phyloP scores from a whole-genome alignment of 139 green algal genomes.

The Auxenochlorella protothecoides region DNA sequence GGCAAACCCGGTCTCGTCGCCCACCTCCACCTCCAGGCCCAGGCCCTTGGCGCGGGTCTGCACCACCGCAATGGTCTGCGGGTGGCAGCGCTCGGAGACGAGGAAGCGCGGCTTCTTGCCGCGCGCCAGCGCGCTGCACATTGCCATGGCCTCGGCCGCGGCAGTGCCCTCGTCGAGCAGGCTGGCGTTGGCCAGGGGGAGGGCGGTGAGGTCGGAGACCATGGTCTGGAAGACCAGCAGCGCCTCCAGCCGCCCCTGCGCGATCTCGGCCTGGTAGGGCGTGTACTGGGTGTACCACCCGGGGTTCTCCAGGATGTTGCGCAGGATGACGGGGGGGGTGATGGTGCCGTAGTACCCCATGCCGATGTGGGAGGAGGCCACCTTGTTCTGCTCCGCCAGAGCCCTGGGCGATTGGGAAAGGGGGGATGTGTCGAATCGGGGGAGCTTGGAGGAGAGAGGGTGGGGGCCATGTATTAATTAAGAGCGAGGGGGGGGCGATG shows the following conservation, averaged over 20 bases:
- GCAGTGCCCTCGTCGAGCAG: slow-evolving; percentile 97
- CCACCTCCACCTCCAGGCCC: slow-evolving; percentile 76
- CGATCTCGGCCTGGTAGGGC: slow-evolving; percentile 95
- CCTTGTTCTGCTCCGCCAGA: slow-evolving; percentile 95
- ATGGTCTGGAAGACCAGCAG: slow-evolving; percentile 99
- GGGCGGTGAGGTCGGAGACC: slow-evolving; percentile 90
- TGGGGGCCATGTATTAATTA: too few relatives aligned
- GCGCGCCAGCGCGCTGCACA: slow-evolving; percentile 84
- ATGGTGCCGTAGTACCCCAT: slow-evolving; percentile 97
- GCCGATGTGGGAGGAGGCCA: slow-evolving; percentile 65
- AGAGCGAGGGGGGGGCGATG: too few relatives aligned
- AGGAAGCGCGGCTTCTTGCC: slow-evolving; percentile 99
- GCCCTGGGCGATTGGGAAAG: slow-evolving; percentile 34
- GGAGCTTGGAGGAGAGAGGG: too few relatives aligned
- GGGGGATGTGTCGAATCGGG: too few relatives aligned
- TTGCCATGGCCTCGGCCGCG: slow-evolving; percentile 97
- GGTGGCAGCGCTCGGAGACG: slow-evolving; percentile 88
- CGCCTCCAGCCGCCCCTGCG: slow-evolving; percentile 86
- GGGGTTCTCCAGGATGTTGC: slow-evolving; percentile 98
- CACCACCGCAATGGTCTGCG: slow-evolving; percentile 96
- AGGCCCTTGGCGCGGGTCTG: slow-evolving; percentile 89
- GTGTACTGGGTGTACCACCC: slow-evolving; percentile 99
- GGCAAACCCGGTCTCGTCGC: slow-evolving; percentile 43
- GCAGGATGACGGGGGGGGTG: slow-evolving; percentile 86
- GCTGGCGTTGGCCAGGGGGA: slow-evolving; percentile 86